Base-by-base conservation (phyloP, 1,139 yeast species). In the Suhomyces bribrorum region DNA sequence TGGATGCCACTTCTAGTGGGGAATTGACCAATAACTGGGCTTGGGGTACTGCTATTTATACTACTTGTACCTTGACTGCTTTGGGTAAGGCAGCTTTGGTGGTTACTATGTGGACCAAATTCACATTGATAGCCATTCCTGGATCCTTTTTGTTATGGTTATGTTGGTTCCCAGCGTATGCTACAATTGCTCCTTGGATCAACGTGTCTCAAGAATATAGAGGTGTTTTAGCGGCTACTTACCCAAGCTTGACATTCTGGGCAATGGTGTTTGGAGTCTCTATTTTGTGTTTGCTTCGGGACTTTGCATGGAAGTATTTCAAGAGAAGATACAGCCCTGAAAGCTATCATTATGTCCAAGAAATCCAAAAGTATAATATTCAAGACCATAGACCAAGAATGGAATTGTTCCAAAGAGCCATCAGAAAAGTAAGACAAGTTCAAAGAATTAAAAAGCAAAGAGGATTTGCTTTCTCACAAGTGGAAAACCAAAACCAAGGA, bases 361-460 rank as follows among this genome's bases (percentile, higher is more conserved):
- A 89, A 62, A 88, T 92, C 58, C 99, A 94, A 64, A 92, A 92
- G 67, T 89, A 83, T 64, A 90, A 92, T 56, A 86, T 90, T 46
- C 95, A 87, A 49, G 97, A 92, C 58, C 86, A 86, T 61, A 77
- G 96, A 51, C 98, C 99, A 14, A 80, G 96, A 52, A 83, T 90
- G 80, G 96, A 89, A 50, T 96, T 90, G 49, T 94, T 94, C 73
- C 98, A 94, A 61, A 89, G 86, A 63, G 97, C 98, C 5, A 92
- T 94, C 43, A 78, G 97, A 57, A 92, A 90, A 59, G 97, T 92
- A 29, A 83, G 99, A 62, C 98, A 94, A 62, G 97, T 94, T 26
- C 97, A 92, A 62, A 79, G 99, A 62, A 90, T 92, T 85, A 87
- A 95, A 59, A 94, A 92, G 57, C 98, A 92, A 67, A 83, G 98